Evolutionary conservation across 2,329 filamentous ascomycete genomes (phyloP).

Genomic region (Cordyceps fumosorosea): DNA sequence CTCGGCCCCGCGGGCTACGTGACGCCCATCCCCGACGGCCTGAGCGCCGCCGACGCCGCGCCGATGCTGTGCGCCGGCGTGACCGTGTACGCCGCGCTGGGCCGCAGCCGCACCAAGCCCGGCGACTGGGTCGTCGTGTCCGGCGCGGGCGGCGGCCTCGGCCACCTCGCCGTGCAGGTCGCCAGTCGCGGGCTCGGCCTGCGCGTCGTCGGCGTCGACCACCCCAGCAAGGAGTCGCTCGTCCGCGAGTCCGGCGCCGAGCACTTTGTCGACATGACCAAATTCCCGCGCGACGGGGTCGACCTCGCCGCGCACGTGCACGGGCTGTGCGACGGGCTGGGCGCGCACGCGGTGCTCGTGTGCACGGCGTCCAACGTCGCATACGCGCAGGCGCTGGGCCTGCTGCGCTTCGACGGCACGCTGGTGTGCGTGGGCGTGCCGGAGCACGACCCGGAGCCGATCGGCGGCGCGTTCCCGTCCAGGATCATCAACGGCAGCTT

Average conservation of each 20-base stretch:
- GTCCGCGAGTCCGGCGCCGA: constrained; percentile 21
- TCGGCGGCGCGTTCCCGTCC: constrained; percentile 37
- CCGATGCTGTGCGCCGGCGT: constrained; percentile 64
- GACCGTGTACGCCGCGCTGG: constrained; percentile 63
- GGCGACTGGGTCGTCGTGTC: constrained; percentile 68
- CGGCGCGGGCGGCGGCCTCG: constrained; percentile 69
- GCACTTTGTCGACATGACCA: constrained; percentile 40
- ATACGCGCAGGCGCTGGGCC: constrained; percentile 19
- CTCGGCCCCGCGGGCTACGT: constrained; percentile 32
- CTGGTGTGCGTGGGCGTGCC: constrained; percentile 24
- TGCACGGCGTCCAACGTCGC: constrained; percentile 19
- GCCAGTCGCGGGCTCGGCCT: constrained; percentile 38
- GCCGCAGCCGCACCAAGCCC: constrained; percentile 56
- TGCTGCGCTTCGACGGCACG: constrained; percentile 23
- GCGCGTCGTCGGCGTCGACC: constrained; percentile 24
- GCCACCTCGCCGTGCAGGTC: constrained; percentile 65
- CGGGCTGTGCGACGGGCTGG: constrained; percentile 16
- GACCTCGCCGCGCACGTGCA: constrained; percentile 25
- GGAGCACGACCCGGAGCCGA: constrained; percentile 24
- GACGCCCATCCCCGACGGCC: constrained; percentile 32
- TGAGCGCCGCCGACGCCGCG: constrained; percentile 33
- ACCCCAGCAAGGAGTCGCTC: constrained; percentile 20
- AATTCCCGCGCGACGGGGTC: constrained; percentile 10
- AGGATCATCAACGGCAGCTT: constrained; percentile 34
- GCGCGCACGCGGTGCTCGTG: constrained; percentile 19